Conservation (phyloP, 495 filamentous ascomycete genomes). For the Alectoria sarmentosa region DNA sequence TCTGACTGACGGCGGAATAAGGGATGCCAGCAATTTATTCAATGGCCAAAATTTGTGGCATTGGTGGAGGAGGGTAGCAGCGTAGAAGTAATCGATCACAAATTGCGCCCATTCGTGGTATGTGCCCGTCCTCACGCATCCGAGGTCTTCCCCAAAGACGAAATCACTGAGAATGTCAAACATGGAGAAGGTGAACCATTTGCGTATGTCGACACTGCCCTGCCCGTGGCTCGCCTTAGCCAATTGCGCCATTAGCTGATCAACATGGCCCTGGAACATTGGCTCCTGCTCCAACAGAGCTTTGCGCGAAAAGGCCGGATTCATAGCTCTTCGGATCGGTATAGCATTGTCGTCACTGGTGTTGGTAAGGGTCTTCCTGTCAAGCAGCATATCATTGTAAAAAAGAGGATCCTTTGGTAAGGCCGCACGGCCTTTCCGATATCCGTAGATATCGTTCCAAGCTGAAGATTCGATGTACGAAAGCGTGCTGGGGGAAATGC, state of each 20-base stretch:
- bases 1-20: conserved; percentile 11
- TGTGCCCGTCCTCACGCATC: conserved; percentile 6
- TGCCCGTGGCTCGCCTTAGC: conserved; percentile 9
- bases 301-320: conserved; percentile 43
- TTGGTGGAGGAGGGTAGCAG: conserved; percentile 17
- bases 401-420: conserved; percentile 8
- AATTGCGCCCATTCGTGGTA: conserved; percentile 22
- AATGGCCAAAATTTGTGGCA: conserved; percentile 19
- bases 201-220: conserved; percentile 15
- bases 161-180: conserved; percentile 20
- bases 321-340: conserved; percentile 38
- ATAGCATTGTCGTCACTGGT: conserved; percentile 38
- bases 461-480: conserved; percentile 20
- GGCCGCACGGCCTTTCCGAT: neutral
- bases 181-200: conserved; percentile 15
- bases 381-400: conserved; percentile 10
- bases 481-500: conserved; percentile 43
- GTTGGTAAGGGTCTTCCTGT: conserved; percentile 21
- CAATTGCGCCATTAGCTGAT: conserved; percentile 29
- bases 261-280: conserved; percentile 35
- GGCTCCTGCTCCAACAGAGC: conserved; percentile 42
- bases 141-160: conserved; percentile 19
- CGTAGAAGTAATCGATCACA: conserved; percentile 16
- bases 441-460: conserved; percentile 18
- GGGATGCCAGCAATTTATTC: conserved; percentile 7